Evolutionary conservation across 495 filamentous ascomycete species (phyloP).

Genomic region (Aspergillus funiculosus): DNA sequence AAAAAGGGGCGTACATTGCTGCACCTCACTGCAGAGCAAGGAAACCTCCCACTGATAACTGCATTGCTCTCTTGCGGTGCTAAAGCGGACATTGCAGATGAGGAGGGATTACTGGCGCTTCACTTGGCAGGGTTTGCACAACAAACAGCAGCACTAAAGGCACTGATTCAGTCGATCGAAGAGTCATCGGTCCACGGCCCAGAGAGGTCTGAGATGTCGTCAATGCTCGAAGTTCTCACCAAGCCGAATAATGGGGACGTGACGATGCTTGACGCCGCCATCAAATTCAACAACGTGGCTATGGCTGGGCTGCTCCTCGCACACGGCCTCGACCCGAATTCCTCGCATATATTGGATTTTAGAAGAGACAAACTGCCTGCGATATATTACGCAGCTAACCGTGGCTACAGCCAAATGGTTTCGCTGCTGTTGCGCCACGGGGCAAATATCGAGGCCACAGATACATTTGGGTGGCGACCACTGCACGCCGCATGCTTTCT

Average conservation of each 20-base stretch:
- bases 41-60: background rate
- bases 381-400: background rate
- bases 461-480: conserved; percentile 3
- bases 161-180: background rate
- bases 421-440: background rate
- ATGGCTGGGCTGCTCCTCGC: background rate
- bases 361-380: background rate
- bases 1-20: background rate
- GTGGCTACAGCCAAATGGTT: background rate
- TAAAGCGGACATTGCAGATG: background rate
- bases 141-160: background rate
- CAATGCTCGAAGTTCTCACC: too few species aligned
- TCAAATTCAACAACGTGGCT: background rate
- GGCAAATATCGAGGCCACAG: background rate
- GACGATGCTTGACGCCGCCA: too few species aligned
- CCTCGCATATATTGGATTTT: background rate
- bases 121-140: background rate
- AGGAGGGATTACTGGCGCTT: background rate
- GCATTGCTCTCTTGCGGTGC: background rate
- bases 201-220: too few species aligned
- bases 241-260: too few species aligned
- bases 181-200: background rate
- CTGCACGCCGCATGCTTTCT: conserved; percentile 3
- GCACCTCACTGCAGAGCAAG: conserved; percentile 6
- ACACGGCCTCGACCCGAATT: background rate